Base-by-base conservation (phyloP, 164 flowering plant species). In the Berberis thunbergii region DNA sequence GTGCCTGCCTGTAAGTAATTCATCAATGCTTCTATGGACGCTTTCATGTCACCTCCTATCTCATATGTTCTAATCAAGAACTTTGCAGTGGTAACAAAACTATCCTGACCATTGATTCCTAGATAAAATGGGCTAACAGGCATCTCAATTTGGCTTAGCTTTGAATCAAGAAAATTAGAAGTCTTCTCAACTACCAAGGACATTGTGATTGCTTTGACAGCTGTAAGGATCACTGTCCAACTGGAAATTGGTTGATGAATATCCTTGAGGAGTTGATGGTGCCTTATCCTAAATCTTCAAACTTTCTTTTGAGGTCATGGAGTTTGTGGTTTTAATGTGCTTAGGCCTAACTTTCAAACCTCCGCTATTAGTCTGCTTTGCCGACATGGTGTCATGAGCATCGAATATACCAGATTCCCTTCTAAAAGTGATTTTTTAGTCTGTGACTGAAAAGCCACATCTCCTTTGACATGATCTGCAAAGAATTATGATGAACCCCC, bases 131-230 rank as follows among this genome's bases (percentile, higher is more conserved):
- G 85, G 57, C 88, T 89, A 1, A 75, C 70, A 54, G 84, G 81
- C 89, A 82, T 78, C 63, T 91, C 98, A 10, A 90, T 67, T 26
- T 89, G 76, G 79, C 80, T 83, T 0, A 97, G 96, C 69, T 91
- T 91, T 96, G 95, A 94, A 67, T 94, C 98, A 64, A 91, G 84
- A 84, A 83, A 85, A 79, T 81, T 88, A 95, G 89, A 91, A 70
- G 88, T 96, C 77, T 91, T 91, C 80, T 91, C 98, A n/a, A 97
- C 97, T 7, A 97, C 96, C 83, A 94, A 78, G 70, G 91, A 93
- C 60, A 26, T 26, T 26, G 26, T 26, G 26, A 90, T 83, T 0
- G 98, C 89, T 0, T 96, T 90, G 54, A 90, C 84, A 13, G 97
- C 96, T 64, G 96, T 94, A 73, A 93, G 92, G 58, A 93, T 92